phyloP scores from a whole-genome alignment of 306 rosid genomes.

The Quercus berberidifolia region DNA sequence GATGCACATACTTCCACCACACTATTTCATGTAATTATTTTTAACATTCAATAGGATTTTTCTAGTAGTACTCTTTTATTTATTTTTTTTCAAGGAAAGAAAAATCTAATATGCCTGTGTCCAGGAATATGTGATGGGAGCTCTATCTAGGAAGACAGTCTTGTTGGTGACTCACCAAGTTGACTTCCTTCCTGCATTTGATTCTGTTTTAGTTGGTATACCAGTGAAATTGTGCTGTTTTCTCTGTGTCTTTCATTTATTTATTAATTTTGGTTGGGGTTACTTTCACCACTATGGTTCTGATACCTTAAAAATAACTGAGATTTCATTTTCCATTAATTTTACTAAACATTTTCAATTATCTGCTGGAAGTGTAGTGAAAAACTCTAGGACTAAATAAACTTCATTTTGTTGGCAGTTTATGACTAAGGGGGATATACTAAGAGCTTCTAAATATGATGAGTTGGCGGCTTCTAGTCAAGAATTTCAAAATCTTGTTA shows the following conservation, averaged over 20 bases:
- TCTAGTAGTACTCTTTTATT: no score
- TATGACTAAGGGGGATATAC: constrained; percentile 42
- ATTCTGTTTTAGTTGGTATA: no score
- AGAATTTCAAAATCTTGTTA: constrained; percentile 57
- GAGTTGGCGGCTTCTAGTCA: constrained; percentile 32
- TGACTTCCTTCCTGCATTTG: no score
- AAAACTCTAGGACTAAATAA: not conserved
- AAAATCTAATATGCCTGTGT: no score
- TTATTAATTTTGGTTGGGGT: no score
- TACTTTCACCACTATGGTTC: not conserved
- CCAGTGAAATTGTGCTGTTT: not conserved
- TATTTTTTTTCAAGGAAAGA: no score
- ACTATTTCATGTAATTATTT: no score
- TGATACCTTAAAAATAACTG: not conserved
- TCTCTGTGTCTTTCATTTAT: not conserved
- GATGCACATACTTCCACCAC: no score
- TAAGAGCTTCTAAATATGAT: constrained; percentile 40
- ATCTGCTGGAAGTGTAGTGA: not conserved
- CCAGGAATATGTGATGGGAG: no score
- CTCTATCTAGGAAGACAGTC: no score
- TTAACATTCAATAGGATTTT: no score
- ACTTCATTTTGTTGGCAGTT: constrained; percentile 29
- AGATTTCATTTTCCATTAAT: not conserved
- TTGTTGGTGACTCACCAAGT: no score
- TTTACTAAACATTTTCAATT: not conserved